Evolutionary conservation across 2,329 filamentous ascomycete genomes (phyloP).

Genomic region (Apiospora saccharicola): DNA sequence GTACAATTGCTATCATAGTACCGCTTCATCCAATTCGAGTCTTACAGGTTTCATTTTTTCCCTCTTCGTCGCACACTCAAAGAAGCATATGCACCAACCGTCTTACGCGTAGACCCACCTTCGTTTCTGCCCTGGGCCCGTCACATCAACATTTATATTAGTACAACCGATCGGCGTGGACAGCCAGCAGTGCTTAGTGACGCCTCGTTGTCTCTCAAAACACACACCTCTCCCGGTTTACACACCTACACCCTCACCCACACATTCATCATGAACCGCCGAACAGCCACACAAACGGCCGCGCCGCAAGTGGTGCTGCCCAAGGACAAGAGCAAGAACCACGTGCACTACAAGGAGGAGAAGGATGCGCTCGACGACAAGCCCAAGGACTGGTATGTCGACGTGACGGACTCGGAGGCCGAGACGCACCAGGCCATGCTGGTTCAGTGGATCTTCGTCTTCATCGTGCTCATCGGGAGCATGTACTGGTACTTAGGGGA

Average conservation of each 20-base stretch:
- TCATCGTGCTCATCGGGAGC: constrained; percentile 3
- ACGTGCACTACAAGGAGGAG: constrained; percentile 8
- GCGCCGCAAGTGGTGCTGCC: neutral
- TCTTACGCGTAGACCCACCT: constrained; percentile 1
- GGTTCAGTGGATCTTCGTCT: constrained; percentile 22
- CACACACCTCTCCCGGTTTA: neutral
- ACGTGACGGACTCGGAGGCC: constrained; percentile 22
- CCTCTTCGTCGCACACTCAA: neutral
- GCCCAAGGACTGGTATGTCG: constrained; percentile 23
- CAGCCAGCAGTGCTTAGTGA: neutral
- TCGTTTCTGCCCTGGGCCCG: neutral
- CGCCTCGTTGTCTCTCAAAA: neutral
- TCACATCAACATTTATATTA: neutral
- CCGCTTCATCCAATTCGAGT: neutral
- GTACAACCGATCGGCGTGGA: neutral
- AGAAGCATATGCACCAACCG: neutral
- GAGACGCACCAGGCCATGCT: constrained; percentile 25
- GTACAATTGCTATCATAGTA: neutral
- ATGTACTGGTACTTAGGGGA: constrained; percentile 24
- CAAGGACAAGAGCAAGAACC: constrained; percentile 12
- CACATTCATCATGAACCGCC: constrained; percentile 1
- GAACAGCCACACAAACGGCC: constrained; percentile 7
- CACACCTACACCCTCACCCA: neutral
- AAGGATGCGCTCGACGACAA: constrained; percentile 22
- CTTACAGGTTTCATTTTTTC: neutral